Percentiles rank a stretch among this genome's conserved stretches.
Conservation (phyloP, 2,329 filamentous ascomycete species). For the Fusarium hostae region DNA sequence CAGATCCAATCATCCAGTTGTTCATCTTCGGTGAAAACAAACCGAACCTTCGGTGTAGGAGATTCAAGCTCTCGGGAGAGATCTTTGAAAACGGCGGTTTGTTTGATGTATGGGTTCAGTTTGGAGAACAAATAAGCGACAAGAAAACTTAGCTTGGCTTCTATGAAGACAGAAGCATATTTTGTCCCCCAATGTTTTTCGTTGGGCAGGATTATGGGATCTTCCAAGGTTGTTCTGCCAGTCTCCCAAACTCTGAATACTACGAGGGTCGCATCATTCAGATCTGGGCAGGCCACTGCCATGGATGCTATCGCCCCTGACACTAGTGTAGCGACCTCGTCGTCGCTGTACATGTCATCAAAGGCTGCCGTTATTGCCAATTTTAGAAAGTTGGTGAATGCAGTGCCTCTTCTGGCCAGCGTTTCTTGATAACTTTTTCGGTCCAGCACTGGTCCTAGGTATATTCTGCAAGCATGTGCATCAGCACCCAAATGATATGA, state of each 20-base stretch:
- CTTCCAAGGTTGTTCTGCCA: rapidly evolving
- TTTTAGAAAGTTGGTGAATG: rapidly evolving
- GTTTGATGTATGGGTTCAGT: not conserved
- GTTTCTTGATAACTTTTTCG: rapidly evolving
- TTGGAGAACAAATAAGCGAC: not conserved
- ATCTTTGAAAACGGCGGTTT: rapidly evolving
- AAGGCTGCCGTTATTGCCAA: rapidly evolving
- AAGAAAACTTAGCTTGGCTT: not conserved
- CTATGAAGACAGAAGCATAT: not conserved
- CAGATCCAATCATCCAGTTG: not conserved
- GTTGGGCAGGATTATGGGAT: too few relatives aligned
- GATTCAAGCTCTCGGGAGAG: rapidly evolving
- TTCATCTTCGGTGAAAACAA: rapidly evolving
- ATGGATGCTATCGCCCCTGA: rapidly evolving
- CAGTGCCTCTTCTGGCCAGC: rapidly evolving
- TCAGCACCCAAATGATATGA: not conserved
- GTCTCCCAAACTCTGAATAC: rapidly evolving
- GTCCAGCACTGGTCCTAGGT: too few relatives aligned
- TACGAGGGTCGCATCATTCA: rapidly evolving
- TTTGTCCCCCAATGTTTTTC: not conserved
- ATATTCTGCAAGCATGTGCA: not conserved
- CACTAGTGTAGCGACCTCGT: rapidly evolving
- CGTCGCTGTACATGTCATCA: rapidly evolving
- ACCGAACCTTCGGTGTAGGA: not conserved
- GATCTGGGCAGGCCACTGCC: not conserved